Evolutionary conservation across 1,284 basidiomycete species (phyloP).

Genomic region (Omphalotus olearius): DNA sequence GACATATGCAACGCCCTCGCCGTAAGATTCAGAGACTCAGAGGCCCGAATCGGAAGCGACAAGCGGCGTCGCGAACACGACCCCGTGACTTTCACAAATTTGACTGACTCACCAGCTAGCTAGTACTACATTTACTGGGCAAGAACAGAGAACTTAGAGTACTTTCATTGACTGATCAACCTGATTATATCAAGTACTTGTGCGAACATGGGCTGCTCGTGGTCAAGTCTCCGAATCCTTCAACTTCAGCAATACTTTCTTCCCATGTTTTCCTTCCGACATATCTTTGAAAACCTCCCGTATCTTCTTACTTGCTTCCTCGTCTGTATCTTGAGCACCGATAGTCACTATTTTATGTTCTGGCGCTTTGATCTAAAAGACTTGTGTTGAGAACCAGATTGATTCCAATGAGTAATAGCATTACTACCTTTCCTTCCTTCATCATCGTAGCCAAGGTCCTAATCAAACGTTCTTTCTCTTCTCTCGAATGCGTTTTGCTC

Average conservation of each 20-base stretch:
- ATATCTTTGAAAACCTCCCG: slow-evolving; percentile 44
- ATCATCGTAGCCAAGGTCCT: slow-evolving; percentile 48
- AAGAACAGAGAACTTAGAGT: too few relatives aligned
- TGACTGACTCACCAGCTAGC: too few relatives aligned
- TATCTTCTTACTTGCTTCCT: slow-evolving; percentile 45
- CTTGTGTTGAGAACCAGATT: neutral
- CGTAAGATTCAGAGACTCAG: too few relatives aligned
- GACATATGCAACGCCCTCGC: neutral
- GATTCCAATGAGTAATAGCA: neutral
- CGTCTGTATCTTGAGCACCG: slow-evolving; percentile 42
- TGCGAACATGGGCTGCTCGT: too few relatives aligned
- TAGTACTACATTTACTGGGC: too few relatives aligned
- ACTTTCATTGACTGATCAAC: too few relatives aligned
- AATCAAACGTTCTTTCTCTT: slow-evolving; percentile 47
- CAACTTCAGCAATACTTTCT: slow-evolving; percentile 67
- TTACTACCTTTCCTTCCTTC: slow-evolving; percentile 47
- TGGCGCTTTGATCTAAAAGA: slow-evolving; percentile 55
- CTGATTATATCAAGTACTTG: too few relatives aligned
- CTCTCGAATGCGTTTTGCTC: slow-evolving; percentile 46
- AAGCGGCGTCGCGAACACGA: too few relatives aligned
- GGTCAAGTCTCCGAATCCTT: slow-evolving; percentile 21
- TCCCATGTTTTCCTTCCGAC: slow-evolving; percentile 54
- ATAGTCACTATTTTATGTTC: slow-evolving; percentile 65
- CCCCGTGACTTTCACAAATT: too few relatives aligned
- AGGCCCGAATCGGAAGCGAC: too few relatives aligned